phyloP scores from a whole-genome alignment of 768 basidiomycete species.

The Leccinum arenicola region DNA sequence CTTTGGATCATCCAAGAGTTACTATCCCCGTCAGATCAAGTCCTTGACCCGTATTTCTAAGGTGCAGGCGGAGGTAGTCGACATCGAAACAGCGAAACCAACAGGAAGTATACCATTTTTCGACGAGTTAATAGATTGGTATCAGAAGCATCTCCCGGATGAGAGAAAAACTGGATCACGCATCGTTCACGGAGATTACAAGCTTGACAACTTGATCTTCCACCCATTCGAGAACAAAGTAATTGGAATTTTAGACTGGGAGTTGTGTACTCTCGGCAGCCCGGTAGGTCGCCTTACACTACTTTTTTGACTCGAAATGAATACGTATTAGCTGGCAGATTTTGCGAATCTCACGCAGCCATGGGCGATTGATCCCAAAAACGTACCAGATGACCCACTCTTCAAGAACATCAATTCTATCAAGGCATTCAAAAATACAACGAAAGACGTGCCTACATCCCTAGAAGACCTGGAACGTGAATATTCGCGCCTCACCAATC shows the following conservation, averaged over 20 bases:
- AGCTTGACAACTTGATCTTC: constrained; percentile 96
- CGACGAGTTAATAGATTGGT: constrained; percentile 74
- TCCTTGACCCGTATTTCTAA: constrained; percentile 78
- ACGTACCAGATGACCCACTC: constrained; percentile 31
- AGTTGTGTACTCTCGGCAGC: constrained; percentile 91
- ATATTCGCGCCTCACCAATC: constrained; percentile 65
- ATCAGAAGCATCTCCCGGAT: constrained; percentile 68
- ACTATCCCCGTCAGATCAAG: constrained; percentile 93
- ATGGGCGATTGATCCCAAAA: constrained; percentile 57
- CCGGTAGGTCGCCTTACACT: constrained; percentile 54
- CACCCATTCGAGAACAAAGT: constrained; percentile 89
- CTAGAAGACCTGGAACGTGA: constrained; percentile 77
- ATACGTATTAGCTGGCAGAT: constrained; percentile 66
- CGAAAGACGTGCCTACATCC: constrained; percentile 55
- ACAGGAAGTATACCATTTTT: constrained; percentile 76
- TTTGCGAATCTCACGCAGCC: constrained; percentile 87
- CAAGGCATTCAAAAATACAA: constrained; percentile 62
- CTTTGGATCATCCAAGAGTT: constrained; percentile 73
- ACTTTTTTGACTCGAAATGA: neutral
- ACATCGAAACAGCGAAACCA: constrained; percentile 57
- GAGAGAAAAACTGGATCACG: constrained; percentile 71
- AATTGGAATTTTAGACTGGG: constrained; percentile 97
- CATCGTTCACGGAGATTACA: constrained; percentile 98
- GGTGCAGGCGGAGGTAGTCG: constrained; percentile 69
- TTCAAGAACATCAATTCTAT: constrained; percentile 30